Evolutionary conservation across 108 stramenopile species (phyloP).

Genomic region (Skeletonema costatum): DNA sequence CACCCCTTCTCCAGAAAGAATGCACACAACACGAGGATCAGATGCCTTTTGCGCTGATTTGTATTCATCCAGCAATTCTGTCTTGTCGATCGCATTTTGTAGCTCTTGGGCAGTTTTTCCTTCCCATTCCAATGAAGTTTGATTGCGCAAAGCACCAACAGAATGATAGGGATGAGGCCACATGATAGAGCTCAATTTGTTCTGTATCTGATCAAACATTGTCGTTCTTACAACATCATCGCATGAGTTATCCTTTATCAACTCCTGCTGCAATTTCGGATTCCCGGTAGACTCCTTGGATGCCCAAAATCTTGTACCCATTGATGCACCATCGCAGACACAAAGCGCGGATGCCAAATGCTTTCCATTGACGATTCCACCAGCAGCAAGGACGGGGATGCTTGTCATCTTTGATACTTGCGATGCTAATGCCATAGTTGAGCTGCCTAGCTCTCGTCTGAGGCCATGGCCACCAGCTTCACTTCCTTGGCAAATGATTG

Average conservation of each 20-base stretch:
- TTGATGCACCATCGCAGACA: slow-evolving; percentile 71
- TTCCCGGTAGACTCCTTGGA: slow-evolving; percentile 60
- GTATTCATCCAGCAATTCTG: slow-evolving; percentile 35
- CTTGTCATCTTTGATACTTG: slow-evolving; percentile 38
- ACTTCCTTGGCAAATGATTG: slow-evolving; percentile 73
- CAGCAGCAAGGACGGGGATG: slow-evolving; percentile 69
- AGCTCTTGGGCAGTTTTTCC: slow-evolving; percentile 35
- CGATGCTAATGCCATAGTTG: slow-evolving; percentile 63
- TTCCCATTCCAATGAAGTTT: slow-evolving; percentile 67
- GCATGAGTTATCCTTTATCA: slow-evolving; percentile 51
- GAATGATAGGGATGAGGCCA: slow-evolving; percentile 81
- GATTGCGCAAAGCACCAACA: slow-evolving; percentile 65
- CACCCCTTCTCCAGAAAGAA: slow-evolving; percentile 70
- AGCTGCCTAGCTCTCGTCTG: slow-evolving; percentile 64
- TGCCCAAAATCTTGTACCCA: slow-evolving; percentile 81
- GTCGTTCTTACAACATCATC: slow-evolving; percentile 72
- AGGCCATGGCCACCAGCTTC: slow-evolving; percentile 86
- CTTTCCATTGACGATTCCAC: slow-evolving; percentile 75
- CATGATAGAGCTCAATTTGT: slow-evolving; percentile 31
- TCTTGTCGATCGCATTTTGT: slow-evolving; percentile 1
- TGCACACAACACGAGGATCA: slow-evolving; percentile 30
- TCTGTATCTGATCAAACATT: slow-evolving; percentile 70
- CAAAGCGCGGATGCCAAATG: slow-evolving; percentile 67
- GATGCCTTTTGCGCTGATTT: slow-evolving; percentile 20
- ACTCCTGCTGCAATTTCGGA: slow-evolving; percentile 37